Percentiles rank a stretch among this genome's conserved stretches.
Evolutionary conservation across 306 rosid genomes (phyloP).

Genomic region (Acacia melanoxylon): DNA sequence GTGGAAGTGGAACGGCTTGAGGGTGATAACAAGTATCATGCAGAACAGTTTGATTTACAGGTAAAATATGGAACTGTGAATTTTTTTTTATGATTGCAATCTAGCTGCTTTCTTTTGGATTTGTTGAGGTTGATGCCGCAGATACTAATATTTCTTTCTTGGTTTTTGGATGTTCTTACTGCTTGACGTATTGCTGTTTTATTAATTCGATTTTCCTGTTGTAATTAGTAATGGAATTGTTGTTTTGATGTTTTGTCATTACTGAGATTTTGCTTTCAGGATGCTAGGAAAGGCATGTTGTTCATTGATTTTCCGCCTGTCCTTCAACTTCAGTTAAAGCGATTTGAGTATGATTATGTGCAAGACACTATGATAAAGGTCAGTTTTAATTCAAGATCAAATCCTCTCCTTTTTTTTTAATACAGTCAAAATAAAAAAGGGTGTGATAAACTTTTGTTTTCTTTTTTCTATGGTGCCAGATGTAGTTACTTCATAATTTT

Average conservation of each 20-base stretch:
- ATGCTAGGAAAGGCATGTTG: slow-evolving; percentile 88
- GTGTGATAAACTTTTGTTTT: background rate
- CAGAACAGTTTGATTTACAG: slow-evolving; percentile 88
- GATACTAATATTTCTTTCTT: background rate
- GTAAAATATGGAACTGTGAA: slow-evolving; percentile 35
- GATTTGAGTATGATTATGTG: slow-evolving; percentile 88
- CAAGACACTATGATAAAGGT: slow-evolving; percentile 96
- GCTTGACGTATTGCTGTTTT: slow-evolving; percentile 6
- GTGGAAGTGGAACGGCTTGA: slow-evolving; percentile 94
- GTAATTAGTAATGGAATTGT: background rate
- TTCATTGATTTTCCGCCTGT: slow-evolving; percentile 98
- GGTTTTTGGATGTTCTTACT: background rate
- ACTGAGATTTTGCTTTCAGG: slow-evolving; percentile 41
- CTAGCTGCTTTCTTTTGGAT: background rate
- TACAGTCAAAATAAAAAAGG: background rate
- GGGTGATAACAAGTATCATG: slow-evolving; percentile 93
- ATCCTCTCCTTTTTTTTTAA: slow-evolving; percentile 3
- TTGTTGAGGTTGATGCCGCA: background rate
- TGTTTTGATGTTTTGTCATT: slow-evolving; percentile 18
- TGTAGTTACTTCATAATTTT: background rate
- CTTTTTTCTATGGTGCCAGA: background rate
- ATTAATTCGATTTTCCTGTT: background rate
- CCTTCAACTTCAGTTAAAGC: slow-evolving; percentile 92
- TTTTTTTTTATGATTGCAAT: background rate
- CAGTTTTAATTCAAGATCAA: slow-evolving; percentile 35